Conservation (phyloP, 768 basidiomycete genomes). For the Russula foetens region DNA sequence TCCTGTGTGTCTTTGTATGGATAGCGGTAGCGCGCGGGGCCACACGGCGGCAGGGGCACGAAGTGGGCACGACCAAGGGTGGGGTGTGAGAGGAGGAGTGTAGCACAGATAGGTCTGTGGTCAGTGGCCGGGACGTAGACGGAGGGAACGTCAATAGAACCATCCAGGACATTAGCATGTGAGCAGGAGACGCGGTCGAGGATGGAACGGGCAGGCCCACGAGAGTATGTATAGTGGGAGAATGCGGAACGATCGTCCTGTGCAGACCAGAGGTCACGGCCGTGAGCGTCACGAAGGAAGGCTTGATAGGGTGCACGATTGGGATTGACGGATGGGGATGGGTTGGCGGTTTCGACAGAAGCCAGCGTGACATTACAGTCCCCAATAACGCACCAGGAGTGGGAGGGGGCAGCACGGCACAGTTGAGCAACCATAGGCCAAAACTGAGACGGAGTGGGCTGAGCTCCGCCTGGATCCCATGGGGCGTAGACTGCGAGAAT, state of each 20-base stretch:
- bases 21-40: background rate
- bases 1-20: background rate
- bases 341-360: too few species aligned
- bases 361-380: too few species aligned
- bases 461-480: too few species aligned
- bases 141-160: background rate
- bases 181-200: background rate
- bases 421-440: too few species aligned
- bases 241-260: background rate
- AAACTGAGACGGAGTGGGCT: too few species aligned
- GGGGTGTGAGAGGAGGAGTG: background rate
- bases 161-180: too few species aligned
- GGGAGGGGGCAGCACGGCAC: too few species aligned
- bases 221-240: background rate
- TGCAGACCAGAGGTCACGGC: background rate
- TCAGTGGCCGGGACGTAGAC: background rate
- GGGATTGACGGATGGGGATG: too few species aligned
- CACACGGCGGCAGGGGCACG: background rate
- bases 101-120: background rate
- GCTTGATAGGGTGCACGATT: too few species aligned
- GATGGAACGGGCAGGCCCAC: background rate
- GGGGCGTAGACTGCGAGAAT: too few species aligned
- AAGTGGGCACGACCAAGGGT: background rate
- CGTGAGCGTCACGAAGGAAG: too few species aligned
- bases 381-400: too few species aligned